A percentile compares a stretch with the other conserved stretches of the same genome.
phyloP scores from a whole-genome alignment of 495 filamentous ascomycete genomes.

The Letharia lupina region DNA sequence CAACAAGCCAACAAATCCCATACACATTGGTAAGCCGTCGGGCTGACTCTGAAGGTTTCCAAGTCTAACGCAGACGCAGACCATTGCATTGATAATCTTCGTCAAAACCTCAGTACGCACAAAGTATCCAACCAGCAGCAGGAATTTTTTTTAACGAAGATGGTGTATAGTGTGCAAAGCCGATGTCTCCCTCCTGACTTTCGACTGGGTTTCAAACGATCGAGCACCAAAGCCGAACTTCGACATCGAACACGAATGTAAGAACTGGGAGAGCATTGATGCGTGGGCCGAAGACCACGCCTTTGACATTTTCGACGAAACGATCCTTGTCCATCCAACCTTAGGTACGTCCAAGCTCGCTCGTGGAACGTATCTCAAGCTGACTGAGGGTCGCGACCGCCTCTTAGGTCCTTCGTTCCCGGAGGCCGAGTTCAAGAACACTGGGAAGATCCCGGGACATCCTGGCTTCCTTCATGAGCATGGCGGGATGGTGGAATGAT shows the following conservation, averaged over 20 bases:
- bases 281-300: conserved; percentile 15
- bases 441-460: too few species aligned
- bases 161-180: conserved; percentile 30
- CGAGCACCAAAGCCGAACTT: conserved; percentile 17
- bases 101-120: not conserved
- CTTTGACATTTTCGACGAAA: conserved; percentile 15
- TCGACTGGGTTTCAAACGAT: conserved; percentile 12
- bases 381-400: too few species aligned
- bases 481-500: too few species aligned
- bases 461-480: too few species aligned
- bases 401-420: too few species aligned
- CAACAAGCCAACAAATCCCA: too few species aligned
- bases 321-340: not conserved
- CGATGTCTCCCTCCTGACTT: conserved; percentile 27
- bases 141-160: conserved; percentile 28
- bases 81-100: not conserved
- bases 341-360: not conserved
- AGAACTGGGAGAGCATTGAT: conserved; percentile 19
- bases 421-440: too few species aligned
- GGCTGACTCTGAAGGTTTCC: too few species aligned
- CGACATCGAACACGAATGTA: conserved; percentile 17
- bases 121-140: conserved; percentile 23
- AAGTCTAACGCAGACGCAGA: too few species aligned
- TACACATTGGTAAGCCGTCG: too few species aligned
- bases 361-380: too few species aligned